These are phyloP conservation scores for Neocatenulostroma microsporum DNA, from an alignment of 2,329 filamentous ascomycete species.

Conservation along the genomic window DNA sequence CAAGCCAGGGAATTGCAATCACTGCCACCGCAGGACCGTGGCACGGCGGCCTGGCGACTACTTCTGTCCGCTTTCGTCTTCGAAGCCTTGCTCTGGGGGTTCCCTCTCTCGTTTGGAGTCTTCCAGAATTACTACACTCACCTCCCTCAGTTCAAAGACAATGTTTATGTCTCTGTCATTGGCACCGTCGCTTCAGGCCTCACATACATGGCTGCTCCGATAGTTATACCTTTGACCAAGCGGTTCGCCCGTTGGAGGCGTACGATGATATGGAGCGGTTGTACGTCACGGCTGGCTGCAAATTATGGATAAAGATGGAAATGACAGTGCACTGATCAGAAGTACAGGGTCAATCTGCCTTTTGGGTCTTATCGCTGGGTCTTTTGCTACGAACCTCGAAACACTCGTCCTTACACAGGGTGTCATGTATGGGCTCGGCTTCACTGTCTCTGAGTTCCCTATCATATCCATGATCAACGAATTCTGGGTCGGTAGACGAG, in stretches of 20 bases:
- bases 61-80: constrained; percentile 36
- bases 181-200: constrained; percentile 55
- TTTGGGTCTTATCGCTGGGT: constrained; percentile 18
- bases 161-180: constrained; percentile 51
- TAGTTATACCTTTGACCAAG: constrained; percentile 42
- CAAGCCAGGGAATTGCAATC: no score
- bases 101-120: constrained; percentile 61
- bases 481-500: constrained; percentile 20
- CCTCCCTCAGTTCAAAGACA: constrained; percentile 50
- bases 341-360: constrained; percentile 15
- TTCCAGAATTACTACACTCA: constrained; percentile 63
- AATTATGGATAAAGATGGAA: no score
- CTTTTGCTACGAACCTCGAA: constrained; percentile 44
- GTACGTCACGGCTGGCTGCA: constrained; percentile 4
- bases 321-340: neutral
- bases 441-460: constrained; percentile 38
- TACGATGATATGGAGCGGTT: constrained; percentile 41
- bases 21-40: constrained; percentile 17
- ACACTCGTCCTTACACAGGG: constrained; percentile 56
- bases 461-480: constrained; percentile 26
- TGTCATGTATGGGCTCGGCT: constrained; percentile 51
- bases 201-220: constrained; percentile 47
- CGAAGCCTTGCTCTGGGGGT: constrained; percentile 51
- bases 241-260: constrained; percentile 35
- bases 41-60: constrained; percentile 18